Conservation (phyloP, 768 basidiomycete genomes). For the Suillus subluteus region DNA sequence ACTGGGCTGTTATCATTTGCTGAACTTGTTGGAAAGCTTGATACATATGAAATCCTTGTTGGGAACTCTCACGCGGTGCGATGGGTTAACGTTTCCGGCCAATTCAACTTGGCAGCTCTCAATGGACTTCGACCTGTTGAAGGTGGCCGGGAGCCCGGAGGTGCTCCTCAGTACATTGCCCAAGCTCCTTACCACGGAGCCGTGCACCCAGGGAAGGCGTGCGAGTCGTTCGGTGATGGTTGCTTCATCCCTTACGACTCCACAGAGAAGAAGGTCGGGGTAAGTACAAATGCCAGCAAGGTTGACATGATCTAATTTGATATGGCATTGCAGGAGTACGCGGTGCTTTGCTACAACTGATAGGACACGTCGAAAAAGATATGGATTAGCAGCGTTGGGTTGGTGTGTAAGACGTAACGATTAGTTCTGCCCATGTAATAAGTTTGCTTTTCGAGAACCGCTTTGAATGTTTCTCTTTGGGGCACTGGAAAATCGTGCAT, state of each 20-base stretch:
- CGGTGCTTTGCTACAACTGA: conserved; percentile 43
- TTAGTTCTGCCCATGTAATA: conserved; percentile 6
- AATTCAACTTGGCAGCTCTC: conserved; percentile 47
- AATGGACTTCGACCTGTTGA: conserved; percentile 57
- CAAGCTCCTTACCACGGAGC: conserved; percentile 56
- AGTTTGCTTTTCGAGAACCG: neutral
- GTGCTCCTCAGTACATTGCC: conserved; percentile 62
- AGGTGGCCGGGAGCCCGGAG: conserved; percentile 66
- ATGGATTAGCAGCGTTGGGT: neutral
- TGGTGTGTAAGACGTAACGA: neutral
- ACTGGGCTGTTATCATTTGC: neutral
- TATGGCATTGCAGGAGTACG: conserved; percentile 38
- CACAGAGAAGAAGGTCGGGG: conserved; percentile 55
- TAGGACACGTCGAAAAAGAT: neutral
- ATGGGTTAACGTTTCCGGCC: conserved; percentile 59
- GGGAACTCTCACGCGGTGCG: conserved; percentile 57
- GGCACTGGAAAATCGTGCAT: neutral
- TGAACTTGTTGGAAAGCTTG: conserved; percentile 45
- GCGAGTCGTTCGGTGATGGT: conserved; percentile 52
- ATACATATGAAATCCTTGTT: conserved; percentile 70
- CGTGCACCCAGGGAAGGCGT: conserved; percentile 67
- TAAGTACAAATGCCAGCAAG: conserved; percentile 26
- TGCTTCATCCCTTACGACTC: conserved; percentile 60
- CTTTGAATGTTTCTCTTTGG: neutral
- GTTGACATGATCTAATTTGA: neutral